Base-by-base conservation (phyloP, 768 basidiomycete species). In the Suillus ampliporus region DNA sequence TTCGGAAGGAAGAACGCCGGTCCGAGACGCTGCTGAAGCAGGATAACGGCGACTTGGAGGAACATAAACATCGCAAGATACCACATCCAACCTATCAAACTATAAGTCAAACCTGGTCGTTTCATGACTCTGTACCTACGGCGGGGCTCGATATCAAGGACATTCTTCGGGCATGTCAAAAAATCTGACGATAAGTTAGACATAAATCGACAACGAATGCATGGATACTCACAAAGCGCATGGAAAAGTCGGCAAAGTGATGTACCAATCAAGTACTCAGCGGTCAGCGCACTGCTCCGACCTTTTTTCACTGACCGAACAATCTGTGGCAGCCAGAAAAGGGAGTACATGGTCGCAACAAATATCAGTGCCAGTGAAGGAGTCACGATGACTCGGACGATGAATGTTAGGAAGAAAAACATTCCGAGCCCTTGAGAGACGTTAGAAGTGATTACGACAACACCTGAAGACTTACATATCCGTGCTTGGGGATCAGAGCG, bases 271-370 rank as follows among this genome's bases (percentile, higher is more conserved):
- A 96, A 71, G 67, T 96, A 97, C 68, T 88, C 85, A 50, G 77
- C 80, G 9, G 83, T 79, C 47, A 97, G 71, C 1, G 89, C 90
- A 69, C 89, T 89, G 9, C 83, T 82, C 63, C 92, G 82, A 10
- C 89, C 90, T 26, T 91, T 84, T 23, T 84, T 83, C 17, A 83
- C 86, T 17, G 93, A 91, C 26, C 95, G 83, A 58, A 89, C 79
- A 53, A 97, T 93, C 75, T 96, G 95, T 4, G 92, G 89, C 5
- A 90, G 67, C 95, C 95, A 97, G 69, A 95, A 88, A 63, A 82
- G 82, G 7, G 89, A 89, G 74, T 96, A 94, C 61, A 92, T 83
- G 31, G 79, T 72, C 11, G 80, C 84, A 38, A 95, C 82, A 65
- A 91, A 86, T 19, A 89, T 65, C 67, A 92, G 79, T 9, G 89